These are phyloP conservation scores for Cladosporium austrohemisphaericum DNA, from an alignment of 2,329 filamentous ascomycete genomes.

Conservation along the genomic window DNA sequence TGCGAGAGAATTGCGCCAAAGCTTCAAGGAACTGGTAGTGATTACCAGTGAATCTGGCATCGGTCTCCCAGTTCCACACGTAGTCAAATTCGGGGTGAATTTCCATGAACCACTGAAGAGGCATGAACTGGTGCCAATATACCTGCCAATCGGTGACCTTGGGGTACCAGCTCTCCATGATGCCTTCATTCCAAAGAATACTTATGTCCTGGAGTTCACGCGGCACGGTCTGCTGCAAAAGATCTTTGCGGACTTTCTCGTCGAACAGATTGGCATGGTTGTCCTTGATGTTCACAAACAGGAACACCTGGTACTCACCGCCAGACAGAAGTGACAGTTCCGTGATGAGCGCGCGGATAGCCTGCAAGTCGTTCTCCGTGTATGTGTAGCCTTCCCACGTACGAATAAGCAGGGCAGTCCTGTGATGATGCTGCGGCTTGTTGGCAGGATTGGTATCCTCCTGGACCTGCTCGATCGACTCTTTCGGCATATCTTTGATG, in stretches of 20 bases:
- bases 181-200: conserved; percentile 66
- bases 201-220: conserved; percentile 67
- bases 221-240: conserved; percentile 62
- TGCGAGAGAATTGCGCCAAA: conserved; percentile 52
- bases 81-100: conserved; percentile 76
- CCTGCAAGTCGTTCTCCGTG: conserved; percentile 44
- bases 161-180: conserved; percentile 48
- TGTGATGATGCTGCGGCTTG: conserved; percentile 37
- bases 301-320: conserved; percentile 47
- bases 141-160: conserved; percentile 48
- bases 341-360: conserved; percentile 45
- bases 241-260: conserved; percentile 55
- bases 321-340: conserved; percentile 46
- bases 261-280: conserved; percentile 55
- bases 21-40: conserved; percentile 75
- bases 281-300: conserved; percentile 51
- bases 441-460: conserved; percentile 3
- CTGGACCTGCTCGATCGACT: conserved; percentile 9
- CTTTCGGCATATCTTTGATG: conserved; percentile 23
- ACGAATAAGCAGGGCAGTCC: conserved; percentile 46
- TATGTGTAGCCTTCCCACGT: conserved; percentile 47
- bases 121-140: conserved; percentile 62
- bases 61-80: conserved; percentile 83
- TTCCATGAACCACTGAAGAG: conserved; percentile 70
- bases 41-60: conserved; percentile 73